Evolutionary conservation across 768 basidiomycete species (phyloP).

Genomic region (Boletellus emodensis): DNA sequence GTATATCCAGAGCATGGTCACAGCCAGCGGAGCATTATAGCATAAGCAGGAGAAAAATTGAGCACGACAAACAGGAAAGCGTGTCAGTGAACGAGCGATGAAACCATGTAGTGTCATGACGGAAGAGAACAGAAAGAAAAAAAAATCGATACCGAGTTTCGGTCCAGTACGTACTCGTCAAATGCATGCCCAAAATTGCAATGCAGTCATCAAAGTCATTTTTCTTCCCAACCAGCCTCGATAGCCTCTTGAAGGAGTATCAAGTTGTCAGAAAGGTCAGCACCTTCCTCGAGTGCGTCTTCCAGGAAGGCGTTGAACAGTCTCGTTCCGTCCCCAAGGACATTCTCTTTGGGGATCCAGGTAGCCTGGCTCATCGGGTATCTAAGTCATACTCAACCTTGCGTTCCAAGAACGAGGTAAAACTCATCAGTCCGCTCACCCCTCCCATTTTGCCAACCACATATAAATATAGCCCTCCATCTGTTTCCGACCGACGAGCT

Average conservation of each 20-base stretch:
- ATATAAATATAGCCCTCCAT: slow-evolving; percentile 9
- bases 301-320: slow-evolving; percentile 17
- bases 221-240: slow-evolving; percentile 15
- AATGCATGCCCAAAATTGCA: no score
- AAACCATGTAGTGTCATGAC: neutral
- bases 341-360: slow-evolving; percentile 30
- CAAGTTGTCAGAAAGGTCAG: slow-evolving; percentile 10
- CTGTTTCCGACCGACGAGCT: slow-evolving; percentile 26
- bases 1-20: no score
- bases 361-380: slow-evolving; percentile 27
- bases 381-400: slow-evolving; percentile 2
- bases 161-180: neutral
- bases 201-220: neutral
- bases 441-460: slow-evolving; percentile 34
- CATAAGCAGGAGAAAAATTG: neutral
- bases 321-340: slow-evolving; percentile 14
- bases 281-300: slow-evolving; percentile 17
- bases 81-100: neutral
- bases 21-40: no score
- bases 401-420: neutral
- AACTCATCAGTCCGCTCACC: slow-evolving; percentile 14
- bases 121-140: neutral
- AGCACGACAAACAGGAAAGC: neutral
- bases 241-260: slow-evolving; percentile 24
- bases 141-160: neutral